Percentiles rank a stretch among this genome's conserved stretches.
These are phyloP conservation scores for Phaeoacremonium minimum DNA, from an alignment of 2,329 filamentous ascomycete species.

Conservation along the genomic window DNA sequence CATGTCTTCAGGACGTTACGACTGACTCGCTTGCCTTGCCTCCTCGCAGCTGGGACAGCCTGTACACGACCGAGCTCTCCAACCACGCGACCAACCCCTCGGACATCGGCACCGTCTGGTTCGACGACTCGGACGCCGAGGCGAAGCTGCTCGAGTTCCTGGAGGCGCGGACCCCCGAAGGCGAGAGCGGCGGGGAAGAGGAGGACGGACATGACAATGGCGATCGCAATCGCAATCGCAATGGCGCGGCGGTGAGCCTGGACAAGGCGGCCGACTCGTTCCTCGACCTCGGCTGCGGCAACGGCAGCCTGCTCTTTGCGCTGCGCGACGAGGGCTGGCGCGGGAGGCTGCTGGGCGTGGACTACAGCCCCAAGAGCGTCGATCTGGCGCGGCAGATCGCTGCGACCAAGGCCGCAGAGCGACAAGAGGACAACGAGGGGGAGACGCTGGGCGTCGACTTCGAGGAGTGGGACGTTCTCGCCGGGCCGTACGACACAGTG, in stretches of 20 bases:
- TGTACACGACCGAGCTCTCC: constrained; percentile 66
- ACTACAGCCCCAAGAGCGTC: constrained; percentile 77
- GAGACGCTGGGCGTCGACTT: constrained; percentile 60
- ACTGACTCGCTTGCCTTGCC: neutral
- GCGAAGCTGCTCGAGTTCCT: constrained; percentile 72
- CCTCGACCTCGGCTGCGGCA: constrained; percentile 89
- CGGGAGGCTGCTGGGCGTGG: constrained; percentile 76
- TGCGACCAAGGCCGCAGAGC: constrained; percentile 14
- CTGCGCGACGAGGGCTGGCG: constrained; percentile 62
- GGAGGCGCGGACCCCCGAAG: constrained; percentile 24
- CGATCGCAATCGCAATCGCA: constrained; percentile 3
- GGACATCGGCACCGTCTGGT: constrained; percentile 92
- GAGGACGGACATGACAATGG: constrained; percentile 16
- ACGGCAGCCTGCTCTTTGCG: constrained; percentile 86
- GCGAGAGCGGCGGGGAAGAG: constrained; percentile 12
- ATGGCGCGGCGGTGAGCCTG: constrained; percentile 12
- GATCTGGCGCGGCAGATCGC: constrained; percentile 66
- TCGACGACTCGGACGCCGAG: constrained; percentile 88
- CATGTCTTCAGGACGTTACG: too few relatives aligned
- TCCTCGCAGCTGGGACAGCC: constrained; percentile 66
- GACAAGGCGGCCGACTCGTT: constrained; percentile 47
- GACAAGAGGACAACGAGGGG: constrained; percentile 10
- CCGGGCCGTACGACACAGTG: constrained; percentile 5
- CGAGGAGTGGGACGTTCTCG: constrained; percentile 30
- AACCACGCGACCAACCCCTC: constrained; percentile 69